A percentile compares a stretch with the other conserved stretches of the same genome.
phyloP scores from a whole-genome alignment of 805 yeast species.

The Suhomyces vadensis region DNA sequence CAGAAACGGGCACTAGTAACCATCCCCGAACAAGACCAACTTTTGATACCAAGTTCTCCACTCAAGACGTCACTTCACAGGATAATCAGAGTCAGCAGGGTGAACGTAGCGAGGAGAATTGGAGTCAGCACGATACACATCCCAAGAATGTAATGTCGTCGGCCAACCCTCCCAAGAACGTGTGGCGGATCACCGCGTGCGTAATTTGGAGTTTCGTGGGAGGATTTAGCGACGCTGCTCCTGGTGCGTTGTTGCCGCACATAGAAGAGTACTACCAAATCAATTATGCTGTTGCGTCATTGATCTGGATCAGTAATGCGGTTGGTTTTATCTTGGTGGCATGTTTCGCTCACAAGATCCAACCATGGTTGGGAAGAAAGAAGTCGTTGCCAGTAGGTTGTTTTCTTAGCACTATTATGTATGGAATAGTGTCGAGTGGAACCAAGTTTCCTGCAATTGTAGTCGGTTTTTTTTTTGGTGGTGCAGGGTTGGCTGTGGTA shows the following conservation, averaged over 20 bases:
- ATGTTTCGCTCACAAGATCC: slow-evolving; percentile 46
- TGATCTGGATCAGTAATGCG: slow-evolving; percentile 60
- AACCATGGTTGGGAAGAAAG: slow-evolving; percentile 41
- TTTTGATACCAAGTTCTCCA: not conserved
- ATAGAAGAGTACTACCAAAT: slow-evolving; percentile 51
- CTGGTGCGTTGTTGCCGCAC: slow-evolving; percentile 59
- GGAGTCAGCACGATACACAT: slow-evolving; percentile 1
- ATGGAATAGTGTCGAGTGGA: slow-evolving; percentile 48
- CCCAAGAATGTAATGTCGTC: slow-evolving; percentile 33
- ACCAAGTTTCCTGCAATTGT: slow-evolving; percentile 50
- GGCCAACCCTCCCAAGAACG: slow-evolving; percentile 44
- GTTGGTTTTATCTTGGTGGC: slow-evolving; percentile 56
- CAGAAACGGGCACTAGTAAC: too few species aligned
- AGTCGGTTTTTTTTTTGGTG: slow-evolving; percentile 56
- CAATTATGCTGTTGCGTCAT: slow-evolving; percentile 53
- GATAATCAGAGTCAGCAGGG: not conserved
- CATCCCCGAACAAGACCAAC: not conserved
- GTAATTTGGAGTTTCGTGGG: slow-evolving; percentile 41
- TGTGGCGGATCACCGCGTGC: slow-evolving; percentile 42
- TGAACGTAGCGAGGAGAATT: not conserved
- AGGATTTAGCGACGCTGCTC: slow-evolving; percentile 57
- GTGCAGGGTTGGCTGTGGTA: slow-evolving; percentile 53
- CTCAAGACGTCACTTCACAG: not conserved
- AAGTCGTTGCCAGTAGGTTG: slow-evolving; percentile 43
- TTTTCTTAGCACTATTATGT: slow-evolving; percentile 39